Evolutionary conservation across 106 monocot species (phyloP).

Genomic region (Dioscorea zingiberensis): DNA sequence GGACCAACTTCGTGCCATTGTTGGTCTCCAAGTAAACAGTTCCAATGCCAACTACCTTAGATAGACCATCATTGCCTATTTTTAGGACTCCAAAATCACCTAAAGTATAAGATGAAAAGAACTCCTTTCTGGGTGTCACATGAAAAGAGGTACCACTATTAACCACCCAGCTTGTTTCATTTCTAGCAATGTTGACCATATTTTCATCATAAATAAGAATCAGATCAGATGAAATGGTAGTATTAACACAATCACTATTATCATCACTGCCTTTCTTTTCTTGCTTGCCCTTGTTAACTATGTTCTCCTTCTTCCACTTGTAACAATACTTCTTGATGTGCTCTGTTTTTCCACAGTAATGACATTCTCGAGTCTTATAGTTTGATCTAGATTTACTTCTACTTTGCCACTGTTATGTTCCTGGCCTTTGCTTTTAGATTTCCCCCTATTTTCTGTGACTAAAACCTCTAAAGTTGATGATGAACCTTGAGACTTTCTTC

Average conservation of each 20-base stretch:
- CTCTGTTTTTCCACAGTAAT: not conserved
- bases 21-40: not conserved
- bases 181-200: not conserved
- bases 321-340: not conserved
- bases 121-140: too few species aligned
- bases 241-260: too few species aligned
- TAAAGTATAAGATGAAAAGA: slow-evolving; percentile 7
- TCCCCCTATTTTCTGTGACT: not conserved
- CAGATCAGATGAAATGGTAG: too few species aligned
- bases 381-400: not conserved
- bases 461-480: not conserved
- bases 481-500: not conserved
- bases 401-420: not conserved
- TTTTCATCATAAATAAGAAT: not conserved
- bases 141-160: slow-evolving; percentile 4
- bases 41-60: slow-evolving; percentile 5
- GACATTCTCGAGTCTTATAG: not conserved
- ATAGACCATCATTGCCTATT: not conserved
- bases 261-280: not conserved
- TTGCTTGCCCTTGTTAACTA: too few species aligned
- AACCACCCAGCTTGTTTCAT: not conserved
- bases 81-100: slow-evolving; percentile 9
- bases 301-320: not conserved
- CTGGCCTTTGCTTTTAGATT: not conserved
- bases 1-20: slow-evolving; percentile 1